Percentiles rank a stretch among this genome's conserved stretches.
phyloP scores from a whole-genome alignment of 768 basidiomycete genomes.

The Mycena galericulata region DNA sequence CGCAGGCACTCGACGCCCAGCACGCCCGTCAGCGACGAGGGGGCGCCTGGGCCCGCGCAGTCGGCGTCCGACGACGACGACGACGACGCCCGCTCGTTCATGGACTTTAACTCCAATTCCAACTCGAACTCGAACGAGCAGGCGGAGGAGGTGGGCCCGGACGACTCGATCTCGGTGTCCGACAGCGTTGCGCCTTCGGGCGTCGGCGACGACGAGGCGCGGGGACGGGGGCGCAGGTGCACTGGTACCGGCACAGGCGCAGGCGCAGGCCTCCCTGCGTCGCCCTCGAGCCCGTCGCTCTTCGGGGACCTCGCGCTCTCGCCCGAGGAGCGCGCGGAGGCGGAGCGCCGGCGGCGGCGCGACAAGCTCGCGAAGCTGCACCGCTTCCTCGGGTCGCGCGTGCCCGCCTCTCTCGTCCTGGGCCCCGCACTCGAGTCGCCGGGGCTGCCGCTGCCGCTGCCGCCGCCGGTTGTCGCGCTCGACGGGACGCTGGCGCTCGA shows the following conservation, averaged over 20 bases:
- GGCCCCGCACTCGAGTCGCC: no score
- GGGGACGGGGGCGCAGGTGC: no score
- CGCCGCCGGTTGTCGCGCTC: conserved; percentile 42
- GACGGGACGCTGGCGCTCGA: conserved; percentile 49
- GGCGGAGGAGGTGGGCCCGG: conserved; percentile 11
- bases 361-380: conserved; percentile 86
- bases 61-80: not conserved
- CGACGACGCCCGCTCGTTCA: conserved; percentile 56
- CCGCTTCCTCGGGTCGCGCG: conserved; percentile 86
- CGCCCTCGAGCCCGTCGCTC: no score
- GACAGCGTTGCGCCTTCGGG: not conserved
- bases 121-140: conserved; percentile 2
- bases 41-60: no score
- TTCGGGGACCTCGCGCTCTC: no score
- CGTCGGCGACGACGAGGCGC: no score
- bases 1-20: conserved; percentile 57
- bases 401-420: conserved; percentile 77
- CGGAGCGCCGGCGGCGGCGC: conserved; percentile 74
- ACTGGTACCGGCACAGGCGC: no score
- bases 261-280: no score
- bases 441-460: conserved; percentile 38
- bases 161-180: conserved; percentile 26
- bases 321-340: conserved; percentile 67
- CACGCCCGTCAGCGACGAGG: conserved; percentile 15
- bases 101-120: conserved; percentile 46